Percentiles rank a stretch among this genome's conserved stretches.
Evolutionary conservation across 2,329 filamentous ascomycete species (phyloP).

Genomic region (Penicillium psychrosexuale): DNA sequence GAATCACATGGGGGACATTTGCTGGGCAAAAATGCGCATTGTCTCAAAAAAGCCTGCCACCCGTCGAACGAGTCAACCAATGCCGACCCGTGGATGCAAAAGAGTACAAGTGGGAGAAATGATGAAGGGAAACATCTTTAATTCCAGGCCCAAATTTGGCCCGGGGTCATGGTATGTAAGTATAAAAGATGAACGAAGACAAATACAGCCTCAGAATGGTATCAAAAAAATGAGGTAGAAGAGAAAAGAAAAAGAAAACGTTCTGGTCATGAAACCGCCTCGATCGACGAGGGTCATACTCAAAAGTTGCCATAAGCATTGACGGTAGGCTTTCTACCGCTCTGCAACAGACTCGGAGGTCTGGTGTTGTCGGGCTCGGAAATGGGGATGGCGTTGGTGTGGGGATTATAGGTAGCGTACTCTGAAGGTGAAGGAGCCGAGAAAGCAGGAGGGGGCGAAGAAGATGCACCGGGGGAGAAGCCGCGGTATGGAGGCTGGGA

Average conservation of each 20-base stretch:
- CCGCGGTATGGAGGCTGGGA: constrained; percentile 19
- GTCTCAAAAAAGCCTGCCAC: too few relatives aligned
- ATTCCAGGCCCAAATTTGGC: neutral
- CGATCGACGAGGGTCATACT: constrained; percentile 5
- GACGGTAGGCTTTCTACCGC: constrained; percentile 36
- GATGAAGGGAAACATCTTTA: neutral
- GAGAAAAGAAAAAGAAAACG: neutral
- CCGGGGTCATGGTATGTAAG: neutral
- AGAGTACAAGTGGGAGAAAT: neutral
- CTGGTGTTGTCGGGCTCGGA: constrained; percentile 27
- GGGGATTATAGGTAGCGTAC: constrained; percentile 13
- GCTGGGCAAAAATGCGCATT: neutral
- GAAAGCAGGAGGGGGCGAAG: constrained; percentile 34
- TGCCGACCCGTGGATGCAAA: neutral
- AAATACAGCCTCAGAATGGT: constrained; percentile 7
- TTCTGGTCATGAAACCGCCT: constrained; percentile 4
- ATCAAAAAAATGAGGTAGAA: neutral
- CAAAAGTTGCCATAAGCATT: constrained; percentile 38
- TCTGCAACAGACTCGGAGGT: constrained; percentile 42
- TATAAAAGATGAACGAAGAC: neutral
- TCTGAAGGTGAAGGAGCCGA: constrained; percentile 15
- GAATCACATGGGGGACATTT: too few relatives aligned
- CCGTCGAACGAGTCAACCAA: neutral
- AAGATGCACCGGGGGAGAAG: constrained; percentile 20
- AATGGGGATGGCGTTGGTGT: constrained; percentile 9